Conservation (phyloP, 371 early-diverging fungal genomes). For the Apophysomyces variabilis region DNA sequence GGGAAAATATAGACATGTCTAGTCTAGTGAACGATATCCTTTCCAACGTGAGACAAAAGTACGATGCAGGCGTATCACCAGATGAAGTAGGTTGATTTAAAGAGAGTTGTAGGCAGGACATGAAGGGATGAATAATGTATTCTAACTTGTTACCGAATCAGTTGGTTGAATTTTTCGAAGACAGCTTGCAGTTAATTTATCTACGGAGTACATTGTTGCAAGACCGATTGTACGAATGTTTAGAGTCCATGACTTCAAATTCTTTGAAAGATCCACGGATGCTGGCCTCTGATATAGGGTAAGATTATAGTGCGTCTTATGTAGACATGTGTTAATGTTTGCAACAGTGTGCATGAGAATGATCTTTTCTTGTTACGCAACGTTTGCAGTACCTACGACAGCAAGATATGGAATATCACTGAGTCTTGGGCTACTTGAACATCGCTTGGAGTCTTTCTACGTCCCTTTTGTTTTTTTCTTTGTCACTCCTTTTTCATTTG, state of each 20-base stretch:
- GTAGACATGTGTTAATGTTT: neutral
- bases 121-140: no score
- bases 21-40: conserved; percentile 36
- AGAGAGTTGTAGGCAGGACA: no score
- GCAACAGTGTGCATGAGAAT: conserved; percentile 30
- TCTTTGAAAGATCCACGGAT: conserved; percentile 20
- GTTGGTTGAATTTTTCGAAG: conserved; percentile 38
- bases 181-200: conserved; percentile 47
- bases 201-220: conserved; percentile 44
- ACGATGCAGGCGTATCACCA: conserved; percentile 24
- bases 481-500: neutral
- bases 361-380: conserved; percentile 48
- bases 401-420: conserved; percentile 32
- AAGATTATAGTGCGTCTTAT: conserved; percentile 9
- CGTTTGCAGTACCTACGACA: conserved; percentile 47
- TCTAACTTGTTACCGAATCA: conserved; percentile 13
- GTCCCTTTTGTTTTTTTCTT: neutral
- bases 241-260: conserved; percentile 16
- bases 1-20: conserved; percentile 32
- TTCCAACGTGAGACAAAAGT: conserved; percentile 29
- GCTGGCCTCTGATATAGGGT: conserved; percentile 41
- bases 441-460: neutral
- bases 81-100: conserved; percentile 32
- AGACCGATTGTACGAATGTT: conserved; percentile 37
- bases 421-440: conserved; percentile 10